phyloP scores from a whole-genome alignment of 2,329 filamentous ascomycete genomes.

The Aspergillus bombycis region DNA sequence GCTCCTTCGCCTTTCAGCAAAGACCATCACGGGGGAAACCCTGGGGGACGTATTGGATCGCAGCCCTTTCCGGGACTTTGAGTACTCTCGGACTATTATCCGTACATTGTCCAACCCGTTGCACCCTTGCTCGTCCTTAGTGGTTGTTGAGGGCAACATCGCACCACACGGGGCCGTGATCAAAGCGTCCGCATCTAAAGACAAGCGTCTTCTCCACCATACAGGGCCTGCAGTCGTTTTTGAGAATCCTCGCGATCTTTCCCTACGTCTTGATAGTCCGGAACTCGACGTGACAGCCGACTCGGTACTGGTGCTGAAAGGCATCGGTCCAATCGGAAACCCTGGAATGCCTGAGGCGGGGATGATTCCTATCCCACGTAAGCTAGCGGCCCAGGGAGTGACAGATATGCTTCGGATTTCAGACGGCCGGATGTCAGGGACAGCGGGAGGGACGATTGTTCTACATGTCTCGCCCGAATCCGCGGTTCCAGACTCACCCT shows the following conservation, averaged over 20 bases:
- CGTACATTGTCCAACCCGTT: conserved; percentile 50
- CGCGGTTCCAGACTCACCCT: conserved; percentile 50
- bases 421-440: conserved; percentile 60
- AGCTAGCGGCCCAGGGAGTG: conserved; percentile 51
- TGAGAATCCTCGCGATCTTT: conserved; percentile 51
- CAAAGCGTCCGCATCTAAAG: conserved; percentile 56
- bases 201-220: conserved; percentile 49
- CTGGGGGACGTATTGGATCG: conserved; percentile 50
- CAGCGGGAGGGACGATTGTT: conserved; percentile 58
- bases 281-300: conserved; percentile 48
- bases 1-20: conserved; percentile 50
- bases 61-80: conserved; percentile 46
- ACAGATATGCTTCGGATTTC: conserved; percentile 58
- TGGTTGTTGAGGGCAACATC: conserved; percentile 52
- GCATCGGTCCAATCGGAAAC: conserved; percentile 55
- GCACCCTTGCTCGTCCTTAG: conserved; percentile 49
- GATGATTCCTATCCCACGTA: conserved; percentile 55
- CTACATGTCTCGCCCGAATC: conserved; percentile 59
- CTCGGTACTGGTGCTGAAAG: conserved; percentile 53
- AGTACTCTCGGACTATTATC: conserved; percentile 48
- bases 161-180: conserved; percentile 54
- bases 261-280: conserved; percentile 50
- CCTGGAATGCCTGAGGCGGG: conserved; percentile 59
- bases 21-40: conserved; percentile 52
- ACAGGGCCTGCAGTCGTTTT: conserved; percentile 53